Evolutionary conservation across 305 asterid genomes (phyloP).

Genomic region (Fraxinus platypoda): DNA sequence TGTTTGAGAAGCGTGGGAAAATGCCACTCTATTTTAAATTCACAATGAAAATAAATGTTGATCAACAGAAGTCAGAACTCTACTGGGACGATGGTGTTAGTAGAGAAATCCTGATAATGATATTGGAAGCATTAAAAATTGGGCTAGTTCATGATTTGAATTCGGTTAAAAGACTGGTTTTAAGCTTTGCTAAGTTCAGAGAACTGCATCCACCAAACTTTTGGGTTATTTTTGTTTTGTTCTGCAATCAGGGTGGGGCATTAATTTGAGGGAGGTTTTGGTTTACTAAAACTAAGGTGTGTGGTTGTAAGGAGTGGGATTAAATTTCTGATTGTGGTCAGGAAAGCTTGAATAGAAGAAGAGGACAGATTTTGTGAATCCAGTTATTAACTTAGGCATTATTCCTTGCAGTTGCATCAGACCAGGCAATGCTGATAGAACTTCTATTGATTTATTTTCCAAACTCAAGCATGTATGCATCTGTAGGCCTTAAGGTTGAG

Average conservation of each 20-base stretch:
- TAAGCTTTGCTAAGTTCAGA: conserved; percentile 1
- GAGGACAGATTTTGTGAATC: neutral
- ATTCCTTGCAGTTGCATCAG: conserved; percentile 2
- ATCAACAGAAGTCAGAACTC: neutral
- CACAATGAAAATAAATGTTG: neutral
- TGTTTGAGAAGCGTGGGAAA: conserved; percentile 15
- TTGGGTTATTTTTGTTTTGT: neutral
- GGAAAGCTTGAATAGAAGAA: conserved; percentile 6
- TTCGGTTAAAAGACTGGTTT: neutral
- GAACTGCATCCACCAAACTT: neutral
- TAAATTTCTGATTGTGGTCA: neutral
- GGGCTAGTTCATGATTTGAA: conserved; percentile 7
- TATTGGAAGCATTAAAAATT: neutral
- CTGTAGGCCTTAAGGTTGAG: neutral
- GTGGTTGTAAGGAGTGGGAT: conserved; percentile 12
- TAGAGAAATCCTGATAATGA: neutral
- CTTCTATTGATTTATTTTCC: neutral
- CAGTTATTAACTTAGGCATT: conserved; percentile 1
- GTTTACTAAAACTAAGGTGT: neutral
- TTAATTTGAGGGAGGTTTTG: conserved; percentile 6
- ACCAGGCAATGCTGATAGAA: conserved; percentile 9
- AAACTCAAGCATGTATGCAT: neutral
- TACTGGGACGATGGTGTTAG: neutral
- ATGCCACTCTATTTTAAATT: conserved; percentile 1
- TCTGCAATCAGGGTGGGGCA: neutral